These are phyloP conservation scores for Solanum chiquidenum DNA, from an alignment of 257 asterid species.

Conservation along the genomic window DNA sequence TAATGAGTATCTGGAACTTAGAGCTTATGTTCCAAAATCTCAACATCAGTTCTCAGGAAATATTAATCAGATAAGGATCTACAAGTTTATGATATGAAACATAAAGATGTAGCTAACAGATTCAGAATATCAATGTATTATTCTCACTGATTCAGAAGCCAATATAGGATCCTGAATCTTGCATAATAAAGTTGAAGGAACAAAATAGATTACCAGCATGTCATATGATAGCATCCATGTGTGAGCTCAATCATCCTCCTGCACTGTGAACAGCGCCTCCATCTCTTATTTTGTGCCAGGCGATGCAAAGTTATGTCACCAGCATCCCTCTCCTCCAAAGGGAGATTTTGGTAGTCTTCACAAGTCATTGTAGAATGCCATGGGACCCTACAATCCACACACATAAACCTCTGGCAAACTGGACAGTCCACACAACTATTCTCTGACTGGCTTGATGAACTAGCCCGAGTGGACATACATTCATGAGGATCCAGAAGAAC, in stretches of 20 bases:
- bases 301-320: slow-evolving; percentile 37
- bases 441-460: slow-evolving; percentile 48
- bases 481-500: slow-evolving; percentile 61
- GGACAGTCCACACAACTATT: slow-evolving; percentile 66
- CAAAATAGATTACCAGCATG: slow-evolving; percentile 49
- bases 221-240: slow-evolving; percentile 72
- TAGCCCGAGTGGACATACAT: slow-evolving; percentile 39
- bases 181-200: background rate
- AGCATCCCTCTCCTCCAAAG: slow-evolving; percentile 57
- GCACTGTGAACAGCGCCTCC: slow-evolving; percentile 74
- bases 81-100: background rate
- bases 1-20: background rate
- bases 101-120: background rate
- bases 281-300: slow-evolving; percentile 40
- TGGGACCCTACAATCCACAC: slow-evolving; percentile 71
- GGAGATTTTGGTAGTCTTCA: slow-evolving; percentile 55
- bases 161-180: background rate
- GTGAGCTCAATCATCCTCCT: slow-evolving; percentile 55
- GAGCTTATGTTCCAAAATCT: background rate
- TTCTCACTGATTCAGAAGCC: background rate
- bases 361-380: slow-evolving; percentile 90
- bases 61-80: background rate
- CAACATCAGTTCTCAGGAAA: background rate
- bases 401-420: slow-evolving; percentile 56
- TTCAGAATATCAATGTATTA: background rate